Evolutionary conservation across 2,329 filamentous ascomycete species (phyloP).

Genomic region (Stagonosporopsis vannaccii): DNA sequence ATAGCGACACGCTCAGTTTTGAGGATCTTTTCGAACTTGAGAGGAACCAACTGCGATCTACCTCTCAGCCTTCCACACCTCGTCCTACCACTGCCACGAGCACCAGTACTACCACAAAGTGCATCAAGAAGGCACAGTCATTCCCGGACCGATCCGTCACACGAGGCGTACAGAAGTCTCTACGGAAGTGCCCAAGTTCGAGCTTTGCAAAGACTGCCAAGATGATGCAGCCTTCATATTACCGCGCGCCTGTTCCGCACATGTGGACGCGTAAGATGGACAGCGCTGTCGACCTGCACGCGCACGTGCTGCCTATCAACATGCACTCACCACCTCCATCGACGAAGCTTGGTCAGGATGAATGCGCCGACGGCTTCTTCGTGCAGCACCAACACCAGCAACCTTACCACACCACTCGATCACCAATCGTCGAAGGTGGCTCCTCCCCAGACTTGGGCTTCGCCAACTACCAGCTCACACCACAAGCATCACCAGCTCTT

Average conservation of each 20-base stretch:
- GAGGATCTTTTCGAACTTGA: conserved; percentile 40
- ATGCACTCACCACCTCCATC: conserved; percentile 40
- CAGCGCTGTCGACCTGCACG: conserved; percentile 54
- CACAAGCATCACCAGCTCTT: conserved; percentile 42
- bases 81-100: conserved; percentile 21
- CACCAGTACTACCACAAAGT: conserved; percentile 12
- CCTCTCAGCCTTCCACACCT: conserved; percentile 46
- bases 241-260: conserved; percentile 53
- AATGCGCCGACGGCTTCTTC: conserved; percentile 32
- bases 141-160: conserved; percentile 30
- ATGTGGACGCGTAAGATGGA: conserved; percentile 63
- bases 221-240: conserved; percentile 63
- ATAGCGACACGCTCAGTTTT: conserved; percentile 44
- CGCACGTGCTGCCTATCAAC: conserved; percentile 52
- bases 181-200: conserved; percentile 28
- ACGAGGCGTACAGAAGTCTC: conserved; percentile 33
- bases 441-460: conserved; percentile 28
- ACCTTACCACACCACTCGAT: conserved; percentile 35
- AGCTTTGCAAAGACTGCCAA: conserved; percentile 57
- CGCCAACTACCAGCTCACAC: conserved; percentile 45
- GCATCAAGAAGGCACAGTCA: conserved; percentile 37
- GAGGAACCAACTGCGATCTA: conserved; percentile 34
- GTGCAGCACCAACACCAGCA: conserved; percentile 23
- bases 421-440: conserved; percentile 24
- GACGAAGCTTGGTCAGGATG: conserved; percentile 35